Conservation (phyloP, 148 eudicot genomes). For the Cornus controversa region DNA sequence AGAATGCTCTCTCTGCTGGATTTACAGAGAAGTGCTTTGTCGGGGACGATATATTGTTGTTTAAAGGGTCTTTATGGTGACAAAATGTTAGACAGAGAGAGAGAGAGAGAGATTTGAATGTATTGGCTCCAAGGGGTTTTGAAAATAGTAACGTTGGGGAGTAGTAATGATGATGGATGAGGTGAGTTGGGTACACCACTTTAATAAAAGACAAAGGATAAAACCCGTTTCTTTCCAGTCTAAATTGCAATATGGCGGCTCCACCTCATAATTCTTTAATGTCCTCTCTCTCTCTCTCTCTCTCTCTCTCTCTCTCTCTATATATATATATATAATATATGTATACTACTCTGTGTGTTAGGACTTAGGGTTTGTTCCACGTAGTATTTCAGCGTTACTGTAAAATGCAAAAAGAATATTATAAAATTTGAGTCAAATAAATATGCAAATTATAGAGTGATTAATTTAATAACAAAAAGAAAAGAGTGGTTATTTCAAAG, state of each 20-base stretch:
- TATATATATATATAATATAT: no score
- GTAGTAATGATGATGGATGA: constrained; percentile 17
- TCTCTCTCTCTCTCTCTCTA: no score
- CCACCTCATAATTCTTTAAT: not conserved
- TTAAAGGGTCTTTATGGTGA: not conserved
- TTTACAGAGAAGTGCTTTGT: not conserved
- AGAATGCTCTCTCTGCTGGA: constrained; percentile 10
- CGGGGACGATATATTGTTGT: not conserved
- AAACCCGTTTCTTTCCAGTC: constrained; percentile 4
- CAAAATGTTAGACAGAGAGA: not conserved
- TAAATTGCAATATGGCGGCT: not conserved
- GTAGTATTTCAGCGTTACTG: no score
- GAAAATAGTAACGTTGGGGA: constrained; percentile 32
- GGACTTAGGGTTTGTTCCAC: no score
- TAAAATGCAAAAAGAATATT: no score
- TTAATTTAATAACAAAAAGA: no score
- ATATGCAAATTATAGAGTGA: no score
- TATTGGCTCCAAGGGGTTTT: constrained; percentile 13
- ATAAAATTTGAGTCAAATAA: no score
- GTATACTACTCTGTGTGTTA: no score
- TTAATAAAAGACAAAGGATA: constrained; percentile 11
- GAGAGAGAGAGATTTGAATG: not conserved
- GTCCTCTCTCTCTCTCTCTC: no score
- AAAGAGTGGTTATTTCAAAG: no score
- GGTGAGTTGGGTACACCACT: constrained; percentile 27